Percentiles rank a stretch among this genome's conserved stretches.
These are phyloP conservation scores for Lactifluus volemus DNA, from an alignment of 768 basidiomycete genomes.

Conservation along the genomic window DNA sequence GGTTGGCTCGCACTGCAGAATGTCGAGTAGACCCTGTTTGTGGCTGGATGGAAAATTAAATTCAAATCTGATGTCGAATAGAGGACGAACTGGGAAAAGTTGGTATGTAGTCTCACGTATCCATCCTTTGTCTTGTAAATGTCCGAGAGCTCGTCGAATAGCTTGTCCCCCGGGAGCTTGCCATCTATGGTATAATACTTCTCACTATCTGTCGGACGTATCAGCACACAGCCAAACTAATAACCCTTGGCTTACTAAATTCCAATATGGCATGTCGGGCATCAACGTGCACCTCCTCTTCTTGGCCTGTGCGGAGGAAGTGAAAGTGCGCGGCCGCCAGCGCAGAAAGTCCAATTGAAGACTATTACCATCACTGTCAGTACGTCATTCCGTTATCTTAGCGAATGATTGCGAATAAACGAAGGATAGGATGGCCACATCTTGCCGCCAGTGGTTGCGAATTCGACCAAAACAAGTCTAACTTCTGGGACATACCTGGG, in stretches of 20 bases:
- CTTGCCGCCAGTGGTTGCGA: neutral
- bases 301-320: constrained; percentile 35
- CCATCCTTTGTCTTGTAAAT: constrained; percentile 45
- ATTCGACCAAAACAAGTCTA: neutral
- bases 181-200: constrained; percentile 41
- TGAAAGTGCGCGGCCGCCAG: constrained; percentile 46
- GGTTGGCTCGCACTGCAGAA: constrained; percentile 15
- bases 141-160: constrained; percentile 46
- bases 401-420: too few relatives aligned
- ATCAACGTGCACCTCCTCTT: constrained; percentile 43
- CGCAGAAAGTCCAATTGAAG: constrained; percentile 41
- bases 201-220: constrained; percentile 35
- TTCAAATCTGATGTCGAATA: neutral
- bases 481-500: constrained; percentile 34
- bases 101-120: constrained; percentile 51
- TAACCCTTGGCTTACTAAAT: constrained; percentile 34
- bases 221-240: neutral
- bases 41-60: constrained; percentile 22
- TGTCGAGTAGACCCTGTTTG: constrained; percentile 18
- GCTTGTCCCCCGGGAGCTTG: constrained; percentile 22
- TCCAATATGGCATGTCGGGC: constrained; percentile 48
- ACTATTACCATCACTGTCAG: constrained; percentile 31
- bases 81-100: constrained; percentile 48
- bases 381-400: neutral
- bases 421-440: neutral